Evolutionary conservation across 176 grass and related monocot genomes (phyloP).

Genomic region (Thinopyrum elongatum): DNA sequence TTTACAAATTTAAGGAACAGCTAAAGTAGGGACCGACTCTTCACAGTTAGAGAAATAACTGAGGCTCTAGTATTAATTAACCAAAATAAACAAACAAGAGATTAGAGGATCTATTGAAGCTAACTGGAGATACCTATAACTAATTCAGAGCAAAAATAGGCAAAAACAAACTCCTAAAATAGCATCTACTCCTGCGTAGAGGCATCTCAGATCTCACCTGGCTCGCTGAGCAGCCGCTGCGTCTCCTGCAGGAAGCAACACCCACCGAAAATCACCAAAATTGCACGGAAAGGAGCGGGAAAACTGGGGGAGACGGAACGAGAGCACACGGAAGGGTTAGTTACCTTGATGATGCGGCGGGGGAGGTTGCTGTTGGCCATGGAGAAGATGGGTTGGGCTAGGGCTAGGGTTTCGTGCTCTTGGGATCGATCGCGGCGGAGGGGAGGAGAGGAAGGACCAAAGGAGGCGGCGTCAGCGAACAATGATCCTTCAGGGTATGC

Average conservation of each 20-base stretch:
- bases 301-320: neutral
- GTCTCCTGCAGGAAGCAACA: constrained; percentile 74
- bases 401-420: constrained; percentile 33
- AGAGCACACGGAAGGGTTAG: neutral
- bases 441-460: neutral
- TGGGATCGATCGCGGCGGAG: neutral
- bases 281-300: constrained; percentile 2
- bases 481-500: neutral
- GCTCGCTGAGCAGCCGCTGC: constrained; percentile 89
- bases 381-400: neutral
- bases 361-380: constrained; percentile 98
- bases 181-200: neutral
- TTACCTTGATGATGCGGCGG: constrained; percentile 92
- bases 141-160: neutral
- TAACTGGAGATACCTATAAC: neutral
- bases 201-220: constrained; percentile 48
- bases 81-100: too few relatives aligned
- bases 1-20: neutral
- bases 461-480: neutral
- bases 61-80: constrained; percentile 1
- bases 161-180: neutral
- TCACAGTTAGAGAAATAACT: neutral
- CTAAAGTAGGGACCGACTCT: neutral
- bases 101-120: constrained; percentile 25
- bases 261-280: constrained; percentile 1